phyloP scores from a whole-genome alignment of 176 grass and related monocot genomes.

The Chrysopogon serrulatus region DNA sequence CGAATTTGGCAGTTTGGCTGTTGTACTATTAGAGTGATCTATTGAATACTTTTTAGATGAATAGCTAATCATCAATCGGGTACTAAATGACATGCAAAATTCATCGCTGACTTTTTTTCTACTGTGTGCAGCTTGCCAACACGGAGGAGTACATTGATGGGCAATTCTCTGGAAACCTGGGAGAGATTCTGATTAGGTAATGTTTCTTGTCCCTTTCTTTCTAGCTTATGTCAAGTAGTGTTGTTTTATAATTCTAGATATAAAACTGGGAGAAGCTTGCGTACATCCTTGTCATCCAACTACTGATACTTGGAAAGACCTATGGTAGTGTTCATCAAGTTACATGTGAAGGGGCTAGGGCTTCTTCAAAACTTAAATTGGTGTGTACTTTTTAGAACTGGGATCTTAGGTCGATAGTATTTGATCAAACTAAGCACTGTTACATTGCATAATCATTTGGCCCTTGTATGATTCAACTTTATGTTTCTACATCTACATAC shows the following conservation, averaged over 20 bases:
- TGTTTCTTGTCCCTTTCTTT: not conserved
- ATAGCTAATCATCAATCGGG: not conserved
- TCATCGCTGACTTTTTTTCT: not conserved
- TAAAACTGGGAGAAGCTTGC: not conserved
- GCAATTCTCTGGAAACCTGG: constrained; percentile 72
- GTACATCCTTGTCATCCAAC: not conserved
- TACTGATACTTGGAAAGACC: not conserved
- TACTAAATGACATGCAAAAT: not conserved
- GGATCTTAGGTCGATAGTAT: not conserved
- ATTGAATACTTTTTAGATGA: not conserved
- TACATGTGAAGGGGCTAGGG: not conserved
- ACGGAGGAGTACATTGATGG: constrained; percentile 83
- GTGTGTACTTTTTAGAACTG: not conserved
- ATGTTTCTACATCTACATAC: constrained; percentile 22
- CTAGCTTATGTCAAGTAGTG: not conserved
- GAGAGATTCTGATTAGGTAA: constrained; percentile 84
- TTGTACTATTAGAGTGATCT: not conserved
- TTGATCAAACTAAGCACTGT: not conserved
- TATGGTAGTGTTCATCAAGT: not conserved
- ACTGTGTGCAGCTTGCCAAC: constrained; percentile 59
- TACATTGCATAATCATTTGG: not conserved
- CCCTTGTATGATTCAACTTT: not conserved
- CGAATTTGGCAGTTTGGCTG: not conserved
- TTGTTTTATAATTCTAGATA: not conserved
- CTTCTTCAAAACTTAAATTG: not conserved